phyloP scores from a whole-genome alignment of 371 early-diverging fungal species.

The Cokeromyces recurvatus region DNA sequence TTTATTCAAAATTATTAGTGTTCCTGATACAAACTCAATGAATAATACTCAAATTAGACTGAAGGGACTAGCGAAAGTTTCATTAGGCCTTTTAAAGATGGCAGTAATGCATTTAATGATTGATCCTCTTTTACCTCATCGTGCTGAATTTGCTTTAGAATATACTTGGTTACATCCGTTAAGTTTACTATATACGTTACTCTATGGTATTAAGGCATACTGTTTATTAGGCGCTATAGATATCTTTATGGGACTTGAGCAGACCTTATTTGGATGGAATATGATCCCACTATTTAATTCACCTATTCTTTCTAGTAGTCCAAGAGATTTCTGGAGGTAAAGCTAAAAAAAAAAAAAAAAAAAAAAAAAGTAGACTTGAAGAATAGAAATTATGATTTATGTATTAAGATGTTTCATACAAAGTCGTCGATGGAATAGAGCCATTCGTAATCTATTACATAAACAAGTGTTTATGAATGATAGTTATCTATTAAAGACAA shows the following conservation, averaged over 20 bases:
- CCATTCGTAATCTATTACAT: conserved; percentile 29
- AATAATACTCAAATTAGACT: conserved; percentile 8
- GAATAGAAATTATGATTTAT: too few species aligned
- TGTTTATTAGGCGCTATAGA: conserved; percentile 22
- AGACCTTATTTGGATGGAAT: conserved; percentile 14
- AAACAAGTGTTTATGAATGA: conserved; percentile 6
- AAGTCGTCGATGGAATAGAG: conserved; percentile 38
- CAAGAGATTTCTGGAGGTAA: conserved; percentile 43
- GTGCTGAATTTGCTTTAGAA: conserved; percentile 11
- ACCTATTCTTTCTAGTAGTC: conserved; percentile 30
- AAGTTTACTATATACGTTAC: conserved; percentile 13
- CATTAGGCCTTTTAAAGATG: conserved; percentile 21
- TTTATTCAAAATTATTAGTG: too few species aligned
- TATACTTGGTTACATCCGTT: conserved; percentile 18
- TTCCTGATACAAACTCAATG: too few species aligned
- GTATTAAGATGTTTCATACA: neutral
- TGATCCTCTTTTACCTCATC: conserved; percentile 17
- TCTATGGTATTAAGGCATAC: conserved; percentile 27
- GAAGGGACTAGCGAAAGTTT: conserved; percentile 17
- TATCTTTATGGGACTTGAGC: conserved; percentile 19
- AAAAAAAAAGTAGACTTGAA: too few species aligned
- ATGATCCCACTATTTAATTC: conserved; percentile 25
- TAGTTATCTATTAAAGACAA: too few species aligned
- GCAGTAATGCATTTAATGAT: conserved; percentile 13
- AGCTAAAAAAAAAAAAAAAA: too few species aligned